Evolutionary conservation across 2,329 filamentous ascomycete species (phyloP).

Genomic region (Trichocomaceae sp.): DNA sequence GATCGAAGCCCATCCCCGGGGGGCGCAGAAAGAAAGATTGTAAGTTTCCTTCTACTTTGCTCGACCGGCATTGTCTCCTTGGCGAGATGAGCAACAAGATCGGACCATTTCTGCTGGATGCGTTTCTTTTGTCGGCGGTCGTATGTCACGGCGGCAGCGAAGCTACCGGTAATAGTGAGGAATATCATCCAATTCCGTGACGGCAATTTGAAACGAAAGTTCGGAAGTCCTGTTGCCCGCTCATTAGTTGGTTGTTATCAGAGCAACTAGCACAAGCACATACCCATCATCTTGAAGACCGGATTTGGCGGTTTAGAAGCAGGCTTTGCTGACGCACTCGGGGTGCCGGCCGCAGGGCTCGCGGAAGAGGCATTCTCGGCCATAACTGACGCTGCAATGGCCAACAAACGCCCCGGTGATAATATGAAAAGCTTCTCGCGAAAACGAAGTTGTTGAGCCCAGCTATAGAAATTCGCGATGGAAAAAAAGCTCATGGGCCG

Average conservation of each 20-base stretch:
- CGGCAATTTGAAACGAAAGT: constrained; percentile 73
- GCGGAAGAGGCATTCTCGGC: constrained; percentile 28
- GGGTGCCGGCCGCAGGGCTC: constrained; percentile 23
- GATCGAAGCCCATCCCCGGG: constrained; percentile 76
- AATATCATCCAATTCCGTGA: constrained; percentile 99
- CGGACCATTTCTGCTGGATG: constrained; percentile 78
- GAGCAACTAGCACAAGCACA: neutral
- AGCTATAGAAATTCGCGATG: neutral
- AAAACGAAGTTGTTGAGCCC: neutral
- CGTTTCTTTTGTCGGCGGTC: constrained; percentile 85
- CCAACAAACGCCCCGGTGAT: neutral
- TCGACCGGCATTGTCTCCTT: constrained; percentile 66
- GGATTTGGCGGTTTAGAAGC: constrained; percentile 18
- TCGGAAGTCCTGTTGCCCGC: constrained; percentile 61
- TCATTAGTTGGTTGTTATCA: constrained; percentile 13
- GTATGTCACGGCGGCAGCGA: constrained; percentile 77
- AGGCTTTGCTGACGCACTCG: constrained; percentile 17
- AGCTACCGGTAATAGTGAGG: constrained; percentile 67
- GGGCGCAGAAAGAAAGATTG: constrained; percentile 76
- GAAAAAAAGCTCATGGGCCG: neutral
- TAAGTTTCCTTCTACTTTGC: constrained; percentile 73
- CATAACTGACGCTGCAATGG: constrained; percentile 21
- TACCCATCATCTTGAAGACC: constrained; percentile 21
- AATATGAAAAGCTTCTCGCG: neutral
- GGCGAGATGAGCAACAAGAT: constrained; percentile 75